Base-by-base conservation (phyloP, 1,139 yeast species). In the Sugiyamaella sp. region DNA sequence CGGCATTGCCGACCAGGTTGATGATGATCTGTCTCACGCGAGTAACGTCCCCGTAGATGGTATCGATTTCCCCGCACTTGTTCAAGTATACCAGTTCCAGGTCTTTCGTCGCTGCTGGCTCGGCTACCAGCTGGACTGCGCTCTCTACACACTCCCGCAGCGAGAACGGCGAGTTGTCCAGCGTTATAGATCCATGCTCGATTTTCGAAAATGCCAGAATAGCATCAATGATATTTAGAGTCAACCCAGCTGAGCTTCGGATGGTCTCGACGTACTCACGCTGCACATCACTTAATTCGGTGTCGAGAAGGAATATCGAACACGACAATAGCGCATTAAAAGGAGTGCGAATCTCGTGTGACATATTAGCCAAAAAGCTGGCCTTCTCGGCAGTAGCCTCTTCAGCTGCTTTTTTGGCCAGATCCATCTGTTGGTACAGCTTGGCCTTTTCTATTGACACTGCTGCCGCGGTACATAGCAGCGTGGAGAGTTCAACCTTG, bases 381-480 rank as follows among this genome's bases (percentile, higher is more conserved):
- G 84, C 82, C 67, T 79, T 80, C 59, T 80, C 84, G 3, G 79
- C 80, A 0, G 83, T 80, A 0, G 85, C 84, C 52, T 79, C 83
- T 60, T 80, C 84, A 0, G 85, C 85, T 1, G 82, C 79, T 56
- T 73, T 71, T 62, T 79, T 80, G 3, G 85, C 84, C 22, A 75
- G 57, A 60, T 77, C 80, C 77, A 80, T 78, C 60, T 78, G 80
- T 9, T 72, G 66, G 59, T 79, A 80, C 16, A 80, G 65, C 33
- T 72, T 71, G 0, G 81, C 77, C 55, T 80, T 80, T 20, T 77
- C 78, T 32, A 80, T 67, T 1, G 84, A 76, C 20, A 80, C 81
- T 0, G 82, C 80, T 3, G 83, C 82, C 60, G 80, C 84, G 0
- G 81, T 74, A 57, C 82, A 77, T 43, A 80, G 67, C 54, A 80